These are phyloP conservation scores for Nakataea oryzae DNA, from an alignment of 2,329 filamentous ascomycete genomes.

Conservation along the genomic window DNA sequence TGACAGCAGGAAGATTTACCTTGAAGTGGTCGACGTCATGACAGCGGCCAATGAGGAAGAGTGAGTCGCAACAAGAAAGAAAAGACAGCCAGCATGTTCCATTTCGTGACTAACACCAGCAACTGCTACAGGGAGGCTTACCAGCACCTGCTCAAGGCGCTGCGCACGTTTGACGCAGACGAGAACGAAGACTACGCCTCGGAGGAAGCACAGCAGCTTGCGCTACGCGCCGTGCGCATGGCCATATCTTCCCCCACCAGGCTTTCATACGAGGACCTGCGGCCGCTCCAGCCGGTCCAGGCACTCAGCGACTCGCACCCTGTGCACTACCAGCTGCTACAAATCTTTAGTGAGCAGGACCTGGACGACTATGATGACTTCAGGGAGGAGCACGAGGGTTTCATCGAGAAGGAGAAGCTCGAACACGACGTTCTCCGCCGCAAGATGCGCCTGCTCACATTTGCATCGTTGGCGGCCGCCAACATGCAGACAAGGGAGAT, in stretches of 20 bases:
- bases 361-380: slow-evolving; percentile 96
- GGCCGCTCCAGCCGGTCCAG: slow-evolving; percentile 74
- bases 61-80: slow-evolving; percentile 35
- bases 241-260: slow-evolving; percentile 41
- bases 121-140: slow-evolving; percentile 42
- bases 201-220: slow-evolving; percentile 49
- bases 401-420: slow-evolving; percentile 65
- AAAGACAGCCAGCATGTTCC: background rate
- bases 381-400: slow-evolving; percentile 79
- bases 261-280: slow-evolving; percentile 72
- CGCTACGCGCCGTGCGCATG: slow-evolving; percentile 44
- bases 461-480: slow-evolving; percentile 74
- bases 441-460: slow-evolving; percentile 93
- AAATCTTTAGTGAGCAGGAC: slow-evolving; percentile 89
- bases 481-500: slow-evolving; percentile 77
- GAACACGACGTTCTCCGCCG: slow-evolving; percentile 69
- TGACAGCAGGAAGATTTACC: slow-evolving; percentile 74
- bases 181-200: slow-evolving; percentile 44
- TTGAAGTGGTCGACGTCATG: slow-evolving; percentile 73
- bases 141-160: slow-evolving; percentile 54
- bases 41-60: slow-evolving; percentile 66
- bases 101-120: background rate
- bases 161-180: slow-evolving; percentile 48
- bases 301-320: slow-evolving; percentile 77
- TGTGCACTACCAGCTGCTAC: slow-evolving; percentile 81